phyloP scores from a whole-genome alignment of 352 stramenopile genomes.

The Phytopythium litorale region DNA sequence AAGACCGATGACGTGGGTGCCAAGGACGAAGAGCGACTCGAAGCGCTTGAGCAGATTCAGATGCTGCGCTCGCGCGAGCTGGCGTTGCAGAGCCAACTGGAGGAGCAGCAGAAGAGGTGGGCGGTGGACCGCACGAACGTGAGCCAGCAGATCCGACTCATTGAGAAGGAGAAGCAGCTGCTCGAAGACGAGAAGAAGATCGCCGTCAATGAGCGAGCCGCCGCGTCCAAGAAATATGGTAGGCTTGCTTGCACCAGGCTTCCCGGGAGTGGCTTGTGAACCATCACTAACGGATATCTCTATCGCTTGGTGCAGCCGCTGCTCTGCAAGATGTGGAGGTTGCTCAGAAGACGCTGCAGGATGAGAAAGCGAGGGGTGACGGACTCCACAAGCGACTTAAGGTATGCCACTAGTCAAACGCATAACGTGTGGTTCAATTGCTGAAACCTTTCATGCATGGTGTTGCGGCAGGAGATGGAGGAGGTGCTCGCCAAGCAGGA shows the following conservation, averaged over 20 bases:
- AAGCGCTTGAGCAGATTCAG: constrained; percentile 58
- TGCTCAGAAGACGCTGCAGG: constrained; percentile 4
- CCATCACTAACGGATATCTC: too few species aligned
- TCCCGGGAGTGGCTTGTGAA: too few species aligned
- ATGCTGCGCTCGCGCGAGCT: constrained; percentile 38
- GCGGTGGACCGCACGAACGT: constrained; percentile 35
- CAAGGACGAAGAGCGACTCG: constrained; percentile 53
- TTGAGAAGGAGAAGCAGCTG: constrained; percentile 56
- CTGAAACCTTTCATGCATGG: too few species aligned
- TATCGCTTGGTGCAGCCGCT: background rate
- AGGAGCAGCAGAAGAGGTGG: constrained; percentile 64
- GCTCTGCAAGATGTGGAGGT: background rate
- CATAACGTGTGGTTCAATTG: too few species aligned
- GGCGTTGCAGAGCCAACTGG: constrained; percentile 47
- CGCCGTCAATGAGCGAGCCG: constrained; percentile 13
- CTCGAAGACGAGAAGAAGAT: constrained; percentile 28
- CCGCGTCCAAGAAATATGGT: constrained; percentile 33
- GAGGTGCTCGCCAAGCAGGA: constrained; percentile 30
- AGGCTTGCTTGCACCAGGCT: background rate
- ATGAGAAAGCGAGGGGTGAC: constrained; percentile 10
- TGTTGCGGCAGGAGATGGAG: constrained; percentile 36
- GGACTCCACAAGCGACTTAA: background rate
- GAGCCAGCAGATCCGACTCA: constrained; percentile 42
- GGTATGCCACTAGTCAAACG: background rate
- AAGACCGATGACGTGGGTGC: constrained; percentile 40